Evolutionary conservation across 2,329 filamentous ascomycete genomes (phyloP).

Genomic region (Exophiala oligosperma): DNA sequence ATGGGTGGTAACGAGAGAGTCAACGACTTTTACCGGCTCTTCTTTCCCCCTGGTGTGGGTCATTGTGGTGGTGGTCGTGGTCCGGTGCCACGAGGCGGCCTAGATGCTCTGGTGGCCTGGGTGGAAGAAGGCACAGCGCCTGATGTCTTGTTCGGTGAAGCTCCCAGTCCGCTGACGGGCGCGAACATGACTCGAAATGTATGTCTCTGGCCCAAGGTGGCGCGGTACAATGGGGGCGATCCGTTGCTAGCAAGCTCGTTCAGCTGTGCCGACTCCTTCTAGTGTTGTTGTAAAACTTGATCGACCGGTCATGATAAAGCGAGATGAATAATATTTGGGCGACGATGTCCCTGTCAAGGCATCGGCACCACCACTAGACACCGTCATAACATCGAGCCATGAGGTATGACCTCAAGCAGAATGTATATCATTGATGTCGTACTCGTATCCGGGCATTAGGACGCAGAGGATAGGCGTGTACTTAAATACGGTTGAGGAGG

Average conservation of each 20-base stretch:
- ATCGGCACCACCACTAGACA: too few relatives aligned
- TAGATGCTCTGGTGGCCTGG: background rate
- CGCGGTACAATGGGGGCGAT: slow-evolving; percentile 41
- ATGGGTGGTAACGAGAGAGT: background rate
- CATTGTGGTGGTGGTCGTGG: slow-evolving; percentile 5
- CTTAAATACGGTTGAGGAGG: too few relatives aligned
- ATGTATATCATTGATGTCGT: too few relatives aligned
- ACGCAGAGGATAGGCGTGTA: too few relatives aligned
- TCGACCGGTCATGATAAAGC: too few relatives aligned
- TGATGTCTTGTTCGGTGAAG: slow-evolving; percentile 1
- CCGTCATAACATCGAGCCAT: too few relatives aligned
- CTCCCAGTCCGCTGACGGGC: slow-evolving; percentile 31
- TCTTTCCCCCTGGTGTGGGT: slow-evolving; percentile 2
- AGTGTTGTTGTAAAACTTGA: too few relatives aligned
- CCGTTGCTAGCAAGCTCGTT: slow-evolving; percentile 35
- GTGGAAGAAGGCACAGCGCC: slow-evolving; percentile 3
- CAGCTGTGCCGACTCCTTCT: slow-evolving; percentile 13
- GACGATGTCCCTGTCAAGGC: too few relatives aligned
- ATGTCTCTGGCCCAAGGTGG: slow-evolving; percentile 44
- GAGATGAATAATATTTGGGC: background rate
- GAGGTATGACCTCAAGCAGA: too few relatives aligned
- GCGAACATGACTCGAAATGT: slow-evolving; percentile 45
- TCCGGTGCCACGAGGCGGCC: background rate
- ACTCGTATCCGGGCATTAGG: too few relatives aligned
- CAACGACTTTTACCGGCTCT: slow-evolving; percentile 5